Evolutionary conservation across 1,139 yeast genomes (phyloP).

Genomic region (Debaryomyces psychrophilus): DNA sequence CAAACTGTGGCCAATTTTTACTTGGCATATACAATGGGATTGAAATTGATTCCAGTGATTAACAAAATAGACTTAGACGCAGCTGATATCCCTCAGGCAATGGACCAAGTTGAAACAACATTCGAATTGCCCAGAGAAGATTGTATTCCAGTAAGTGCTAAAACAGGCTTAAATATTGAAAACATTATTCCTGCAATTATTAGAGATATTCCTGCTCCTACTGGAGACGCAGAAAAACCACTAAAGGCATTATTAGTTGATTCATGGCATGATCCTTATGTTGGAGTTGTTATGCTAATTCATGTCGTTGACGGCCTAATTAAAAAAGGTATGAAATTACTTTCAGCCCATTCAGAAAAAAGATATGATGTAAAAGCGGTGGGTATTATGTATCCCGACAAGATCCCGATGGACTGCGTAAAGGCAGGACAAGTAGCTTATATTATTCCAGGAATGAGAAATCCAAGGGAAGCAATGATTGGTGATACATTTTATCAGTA

Average conservation of each 20-base stretch:
- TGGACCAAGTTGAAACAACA: slow-evolving; percentile 80
- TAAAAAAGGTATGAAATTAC: slow-evolving; percentile 70
- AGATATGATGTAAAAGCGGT: slow-evolving; percentile 88
- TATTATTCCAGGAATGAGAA: slow-evolving; percentile 90
- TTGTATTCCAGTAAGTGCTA: slow-evolving; percentile 87
- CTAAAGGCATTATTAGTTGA: slow-evolving; percentile 83
- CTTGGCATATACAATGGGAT: slow-evolving; percentile 82
- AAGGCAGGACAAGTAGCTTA: slow-evolving; percentile 95
- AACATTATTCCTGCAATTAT: slow-evolving; percentile 77
- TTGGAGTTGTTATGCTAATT: slow-evolving; percentile 89
- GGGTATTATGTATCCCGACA: slow-evolving; percentile 94
- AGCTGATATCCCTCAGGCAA: slow-evolving; percentile 81
- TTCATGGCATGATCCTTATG: slow-evolving; percentile 94
- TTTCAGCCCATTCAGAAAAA: slow-evolving; percentile 75
- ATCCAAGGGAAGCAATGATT: slow-evolving; percentile 80
- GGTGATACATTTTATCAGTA: slow-evolving; percentile 86
- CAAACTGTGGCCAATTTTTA: slow-evolving; percentile 96
- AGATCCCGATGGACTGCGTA: slow-evolving; percentile 61
- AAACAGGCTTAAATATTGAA: slow-evolving; percentile 82
- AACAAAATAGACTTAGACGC: slow-evolving; percentile 90
- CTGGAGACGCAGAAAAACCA: slow-evolving; percentile 57
- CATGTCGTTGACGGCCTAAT: slow-evolving; percentile 83
- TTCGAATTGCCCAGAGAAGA: slow-evolving; percentile 79
- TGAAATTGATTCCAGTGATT: slow-evolving; percentile 83
- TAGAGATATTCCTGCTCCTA: slow-evolving; percentile 73